These are phyloP conservation scores for Cicer arietinum DNA, from an alignment of 306 rosid species.

Conservation along the genomic window DNA sequence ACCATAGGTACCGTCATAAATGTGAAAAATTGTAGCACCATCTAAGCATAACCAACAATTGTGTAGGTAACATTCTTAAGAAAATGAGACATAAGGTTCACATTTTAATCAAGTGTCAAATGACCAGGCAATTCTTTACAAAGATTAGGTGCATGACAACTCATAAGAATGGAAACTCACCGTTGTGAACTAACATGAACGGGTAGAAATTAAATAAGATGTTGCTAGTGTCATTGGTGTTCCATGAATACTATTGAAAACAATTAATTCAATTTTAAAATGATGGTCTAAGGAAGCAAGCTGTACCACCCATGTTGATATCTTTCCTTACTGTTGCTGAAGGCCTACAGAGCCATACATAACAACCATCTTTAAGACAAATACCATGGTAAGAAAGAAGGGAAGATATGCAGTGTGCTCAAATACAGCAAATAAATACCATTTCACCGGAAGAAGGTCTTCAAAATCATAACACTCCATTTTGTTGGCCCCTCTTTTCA, in stretches of 20 bases:
- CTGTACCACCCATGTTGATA: constrained; percentile 63
- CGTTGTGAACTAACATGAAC: background rate
- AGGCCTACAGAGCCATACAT: constrained; percentile 57
- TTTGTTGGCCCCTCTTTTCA: constrained; percentile 44
- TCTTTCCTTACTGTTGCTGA: constrained; percentile 53
- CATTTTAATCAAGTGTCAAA: constrained; percentile 34
- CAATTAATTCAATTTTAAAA: constrained; percentile 21
- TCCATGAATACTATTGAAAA: constrained; percentile 17
- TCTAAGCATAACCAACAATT: constrained; percentile 8
- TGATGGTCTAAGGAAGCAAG: constrained; percentile 37
- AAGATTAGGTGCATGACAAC: constrained; percentile 11
- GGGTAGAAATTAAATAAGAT: constrained; percentile 8
- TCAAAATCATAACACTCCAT: constrained; percentile 55
- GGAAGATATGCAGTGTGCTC: constrained; percentile 12
- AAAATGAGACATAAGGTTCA: constrained; percentile 14
- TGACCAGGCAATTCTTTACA: constrained; percentile 37
- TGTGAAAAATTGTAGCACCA: constrained; percentile 22
- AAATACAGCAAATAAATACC: constrained; percentile 45
- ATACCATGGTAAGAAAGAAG: constrained; percentile 33
- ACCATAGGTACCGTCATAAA: background rate
- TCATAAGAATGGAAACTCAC: constrained; percentile 30
- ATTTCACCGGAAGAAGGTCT: constrained; percentile 55
- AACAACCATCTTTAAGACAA: constrained; percentile 43
- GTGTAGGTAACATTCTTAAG: background rate
- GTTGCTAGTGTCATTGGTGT: constrained; percentile 22